These are phyloP conservation scores for Ploettnerulaceae sp. DNA, from an alignment of 2,329 filamentous ascomycete genomes.

Conservation along the genomic window DNA sequence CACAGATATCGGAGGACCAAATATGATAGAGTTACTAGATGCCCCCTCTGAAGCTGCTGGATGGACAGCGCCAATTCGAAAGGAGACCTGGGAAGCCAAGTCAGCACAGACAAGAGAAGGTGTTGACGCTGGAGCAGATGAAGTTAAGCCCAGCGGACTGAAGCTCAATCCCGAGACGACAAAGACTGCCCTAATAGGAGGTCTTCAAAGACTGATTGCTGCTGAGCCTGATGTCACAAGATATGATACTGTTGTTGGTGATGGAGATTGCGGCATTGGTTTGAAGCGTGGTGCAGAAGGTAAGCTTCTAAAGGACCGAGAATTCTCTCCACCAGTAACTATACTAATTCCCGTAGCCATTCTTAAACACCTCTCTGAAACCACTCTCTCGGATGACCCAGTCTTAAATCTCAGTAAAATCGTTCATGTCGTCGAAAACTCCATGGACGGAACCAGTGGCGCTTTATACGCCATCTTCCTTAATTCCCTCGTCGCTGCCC, in stretches of 20 bases:
- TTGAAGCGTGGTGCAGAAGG: constrained; percentile 64
- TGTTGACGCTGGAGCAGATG: constrained; percentile 29
- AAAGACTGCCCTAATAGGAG: constrained; percentile 49
- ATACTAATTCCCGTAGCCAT: constrained; percentile 35
- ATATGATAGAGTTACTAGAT: constrained; percentile 62
- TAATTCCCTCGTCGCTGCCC: constrained; percentile 58
- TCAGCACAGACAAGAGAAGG: constrained; percentile 34
- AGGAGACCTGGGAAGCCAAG: constrained; percentile 53
- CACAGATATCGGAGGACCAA: constrained; percentile 40
- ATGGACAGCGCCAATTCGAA: constrained; percentile 57
- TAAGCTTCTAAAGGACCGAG: constrained; percentile 20
- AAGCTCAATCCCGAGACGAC: constrained; percentile 35
- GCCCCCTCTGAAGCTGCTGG: constrained; percentile 62
- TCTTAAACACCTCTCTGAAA: constrained; percentile 39
- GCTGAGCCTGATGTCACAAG: constrained; percentile 62
- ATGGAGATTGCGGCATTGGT: constrained; percentile 67
- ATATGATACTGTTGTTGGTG: constrained; percentile 66
- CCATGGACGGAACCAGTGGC: constrained; percentile 73
- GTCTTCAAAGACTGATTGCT: constrained; percentile 53
- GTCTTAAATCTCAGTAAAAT: constrained; percentile 56
- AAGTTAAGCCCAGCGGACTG: constrained; percentile 32
- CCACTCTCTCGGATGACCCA: constrained; percentile 49
- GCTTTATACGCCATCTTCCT: constrained; percentile 73
- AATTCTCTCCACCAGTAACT: neutral
- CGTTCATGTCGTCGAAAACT: constrained; percentile 59